phyloP scores from a whole-genome alignment of 2,329 filamentous ascomycete species.

The Mollisia scopiformis region DNA sequence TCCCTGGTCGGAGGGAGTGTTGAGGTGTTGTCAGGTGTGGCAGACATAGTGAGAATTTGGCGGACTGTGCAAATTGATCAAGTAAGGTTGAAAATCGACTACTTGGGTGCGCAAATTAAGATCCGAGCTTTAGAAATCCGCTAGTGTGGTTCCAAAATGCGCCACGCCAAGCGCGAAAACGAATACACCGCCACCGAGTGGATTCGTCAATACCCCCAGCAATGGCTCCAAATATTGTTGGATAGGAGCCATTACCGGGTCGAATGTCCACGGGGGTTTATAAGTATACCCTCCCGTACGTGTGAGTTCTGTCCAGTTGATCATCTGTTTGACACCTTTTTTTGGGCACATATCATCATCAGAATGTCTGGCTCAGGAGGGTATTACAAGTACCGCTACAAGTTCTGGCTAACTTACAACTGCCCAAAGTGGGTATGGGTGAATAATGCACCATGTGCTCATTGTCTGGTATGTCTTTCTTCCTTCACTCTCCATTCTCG shows the following conservation, averaged over 20 bases:
- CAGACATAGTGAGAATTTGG: no score
- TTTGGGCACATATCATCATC: neutral
- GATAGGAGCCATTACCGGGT: neutral
- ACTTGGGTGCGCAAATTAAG: no score
- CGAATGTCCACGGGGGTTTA: neutral
- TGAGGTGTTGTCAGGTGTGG: no score
- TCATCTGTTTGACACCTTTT: constrained; percentile 1
- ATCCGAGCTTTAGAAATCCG: no score
- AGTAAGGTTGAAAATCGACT: no score
- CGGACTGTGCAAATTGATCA: no score
- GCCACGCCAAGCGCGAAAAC: no score
- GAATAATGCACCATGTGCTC: constrained; percentile 52
- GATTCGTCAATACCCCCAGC: neutral
- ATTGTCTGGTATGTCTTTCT: constrained; percentile 48
- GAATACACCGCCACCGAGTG: no score
- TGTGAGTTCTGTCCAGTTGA: constrained; percentile 1
- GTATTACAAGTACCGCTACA: constrained; percentile 56
- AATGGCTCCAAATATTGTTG: neutral
- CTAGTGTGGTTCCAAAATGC: no score
- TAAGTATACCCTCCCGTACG: neutral
- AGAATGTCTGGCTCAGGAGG: constrained; percentile 37
- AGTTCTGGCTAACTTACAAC: constrained; percentile 55
- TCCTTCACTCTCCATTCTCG: neutral
- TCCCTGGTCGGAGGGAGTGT: no score
- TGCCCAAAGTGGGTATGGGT: constrained; percentile 59